phyloP scores from a whole-genome alignment of 139 green algal genomes.

The Nannochloris sp. region DNA sequence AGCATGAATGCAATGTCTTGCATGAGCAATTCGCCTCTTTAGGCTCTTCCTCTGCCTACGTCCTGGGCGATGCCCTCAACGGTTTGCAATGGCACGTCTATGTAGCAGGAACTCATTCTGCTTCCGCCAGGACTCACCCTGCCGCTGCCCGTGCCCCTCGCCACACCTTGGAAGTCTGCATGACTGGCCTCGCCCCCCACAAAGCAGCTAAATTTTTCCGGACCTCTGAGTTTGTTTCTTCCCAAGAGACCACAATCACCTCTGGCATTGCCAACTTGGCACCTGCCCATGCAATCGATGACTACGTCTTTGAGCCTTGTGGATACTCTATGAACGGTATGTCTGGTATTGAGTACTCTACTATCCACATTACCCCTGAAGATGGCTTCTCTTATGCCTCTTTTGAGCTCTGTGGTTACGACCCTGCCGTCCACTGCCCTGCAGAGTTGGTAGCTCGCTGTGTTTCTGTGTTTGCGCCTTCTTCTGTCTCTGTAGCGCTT shows the following conservation, averaged over 20 bases:
- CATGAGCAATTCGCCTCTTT: conserved; percentile 60
- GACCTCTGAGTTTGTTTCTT: conserved; percentile 47
- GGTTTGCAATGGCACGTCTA: conserved; percentile 95
- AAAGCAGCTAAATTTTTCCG: conserved; percentile 73
- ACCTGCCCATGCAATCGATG: conserved; percentile 77
- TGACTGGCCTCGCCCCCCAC: conserved; percentile 74
- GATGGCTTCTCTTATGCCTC: conserved; percentile 84
- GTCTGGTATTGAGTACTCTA: conserved; percentile 65
- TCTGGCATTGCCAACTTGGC: conserved; percentile 68
- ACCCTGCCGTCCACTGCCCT: conserved; percentile 11
- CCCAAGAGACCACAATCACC: conserved; percentile 43
- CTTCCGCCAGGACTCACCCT: not conserved
- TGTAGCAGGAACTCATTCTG: conserved; percentile 39
- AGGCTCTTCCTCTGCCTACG: conserved; percentile 55
- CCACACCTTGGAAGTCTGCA: conserved; percentile 92
- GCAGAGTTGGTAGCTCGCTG: conserved; percentile 30
- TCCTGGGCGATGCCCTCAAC: conserved; percentile 73
- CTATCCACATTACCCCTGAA: conserved; percentile 98
- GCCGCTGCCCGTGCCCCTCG: not conserved
- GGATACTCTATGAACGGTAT: conserved; percentile 97
- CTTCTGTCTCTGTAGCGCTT: conserved; percentile 45
- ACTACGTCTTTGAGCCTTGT: conserved; percentile 98
- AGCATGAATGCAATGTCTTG: conserved; percentile 67
- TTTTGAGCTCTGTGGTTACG: conserved; percentile 77
- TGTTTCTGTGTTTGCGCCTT: conserved; percentile 46